Conservation (phyloP, 2,329 filamentous ascomycete genomes). For the Claviceps sp. region DNA sequence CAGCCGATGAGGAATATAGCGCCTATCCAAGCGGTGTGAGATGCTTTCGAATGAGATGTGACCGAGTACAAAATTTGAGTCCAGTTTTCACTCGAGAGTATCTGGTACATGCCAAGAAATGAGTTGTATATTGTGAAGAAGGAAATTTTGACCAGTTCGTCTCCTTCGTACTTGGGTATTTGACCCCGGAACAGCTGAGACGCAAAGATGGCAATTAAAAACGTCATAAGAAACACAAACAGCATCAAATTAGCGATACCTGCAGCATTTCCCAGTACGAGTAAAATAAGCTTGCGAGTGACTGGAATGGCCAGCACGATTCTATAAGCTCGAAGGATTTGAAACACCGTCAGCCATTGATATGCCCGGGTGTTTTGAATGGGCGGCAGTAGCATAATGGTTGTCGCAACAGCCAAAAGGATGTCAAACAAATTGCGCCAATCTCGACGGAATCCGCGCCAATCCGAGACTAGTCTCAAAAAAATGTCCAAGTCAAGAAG, state of each 20-base stretch:
- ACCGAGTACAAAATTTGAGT: conserved; percentile 75
- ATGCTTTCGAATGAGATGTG: conserved; percentile 51
- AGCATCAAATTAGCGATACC: conserved; percentile 92
- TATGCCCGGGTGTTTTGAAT: conserved; percentile 67
- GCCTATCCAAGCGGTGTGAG: conserved; percentile 79
- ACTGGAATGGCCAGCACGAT: conserved; percentile 81
- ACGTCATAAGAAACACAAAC: conserved; percentile 93
- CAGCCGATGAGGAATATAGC: conserved; percentile 84
- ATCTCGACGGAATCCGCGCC: conserved; percentile 64
- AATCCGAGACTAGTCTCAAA: conserved; percentile 64
- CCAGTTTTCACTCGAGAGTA: conserved; percentile 95
- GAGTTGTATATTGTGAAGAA: conserved; percentile 91
- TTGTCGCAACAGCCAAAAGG: conserved; percentile 64
- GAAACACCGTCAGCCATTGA: conserved; percentile 82
- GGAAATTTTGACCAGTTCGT: conserved; percentile 52
- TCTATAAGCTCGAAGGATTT: conserved; percentile 83
- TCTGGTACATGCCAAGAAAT: conserved; percentile 95
- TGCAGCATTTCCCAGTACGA: conserved; percentile 80
- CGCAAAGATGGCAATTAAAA: conserved; percentile 85
- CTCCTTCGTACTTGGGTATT: conserved; percentile 49
- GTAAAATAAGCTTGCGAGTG: conserved; percentile 71
- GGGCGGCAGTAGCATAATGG: conserved; percentile 70
- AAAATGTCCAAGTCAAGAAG: conserved; percentile 71
- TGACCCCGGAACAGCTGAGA: conserved; percentile 85
- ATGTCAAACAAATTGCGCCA: conserved; percentile 72